Conservation (phyloP, 1,284 basidiomycete species). For the Hemileia vastatrix region DNA sequence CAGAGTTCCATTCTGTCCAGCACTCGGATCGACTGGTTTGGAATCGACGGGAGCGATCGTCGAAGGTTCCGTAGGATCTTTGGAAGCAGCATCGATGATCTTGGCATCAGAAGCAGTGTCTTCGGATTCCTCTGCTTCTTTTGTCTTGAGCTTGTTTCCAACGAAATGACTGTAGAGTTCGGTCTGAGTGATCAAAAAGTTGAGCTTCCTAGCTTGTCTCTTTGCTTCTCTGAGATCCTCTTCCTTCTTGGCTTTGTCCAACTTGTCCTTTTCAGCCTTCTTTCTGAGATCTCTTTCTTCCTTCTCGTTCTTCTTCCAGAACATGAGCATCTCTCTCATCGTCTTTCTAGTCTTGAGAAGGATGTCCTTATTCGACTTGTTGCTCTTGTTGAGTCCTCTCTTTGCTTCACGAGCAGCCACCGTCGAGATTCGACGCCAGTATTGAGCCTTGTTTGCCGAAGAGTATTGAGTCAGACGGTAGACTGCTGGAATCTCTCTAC, state of each 20-base stretch:
- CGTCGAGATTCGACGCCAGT: conserved; percentile 39
- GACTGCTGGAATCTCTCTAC: conserved; percentile 40
- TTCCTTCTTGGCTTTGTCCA: conserved; percentile 35
- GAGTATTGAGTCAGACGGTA: conserved; percentile 38
- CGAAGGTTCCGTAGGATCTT: conserved; percentile 25
- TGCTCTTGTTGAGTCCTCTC: conserved; percentile 39
- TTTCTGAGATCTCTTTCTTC: conserved; percentile 44
- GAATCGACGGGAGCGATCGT: conserved; percentile 30
- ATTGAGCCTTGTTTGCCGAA: conserved; percentile 37
- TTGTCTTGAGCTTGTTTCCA: conserved; percentile 44
- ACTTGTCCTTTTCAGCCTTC: conserved; percentile 35
- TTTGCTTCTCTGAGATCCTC: conserved; percentile 45
- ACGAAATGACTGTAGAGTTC: conserved; percentile 45
- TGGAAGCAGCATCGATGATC: conserved; percentile 25
- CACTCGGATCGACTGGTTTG: conserved; percentile 5
- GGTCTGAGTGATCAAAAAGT: conserved; percentile 45
- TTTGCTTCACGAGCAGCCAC: conserved; percentile 42
- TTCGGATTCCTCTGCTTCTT: conserved; percentile 41
- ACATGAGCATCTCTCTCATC: conserved; percentile 44
- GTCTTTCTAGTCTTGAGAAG: conserved; percentile 42
- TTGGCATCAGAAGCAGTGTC: conserved; percentile 35
- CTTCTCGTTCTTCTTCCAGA: conserved; percentile 44
- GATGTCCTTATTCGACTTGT: conserved; percentile 43
- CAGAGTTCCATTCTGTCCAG: conserved; percentile 8
- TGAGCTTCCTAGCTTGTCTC: conserved; percentile 44